Percentiles rank a stretch among this genome's conserved stretches.
Conservation (phyloP, 306 rosid species). For the Prinsepia uniflora region DNA sequence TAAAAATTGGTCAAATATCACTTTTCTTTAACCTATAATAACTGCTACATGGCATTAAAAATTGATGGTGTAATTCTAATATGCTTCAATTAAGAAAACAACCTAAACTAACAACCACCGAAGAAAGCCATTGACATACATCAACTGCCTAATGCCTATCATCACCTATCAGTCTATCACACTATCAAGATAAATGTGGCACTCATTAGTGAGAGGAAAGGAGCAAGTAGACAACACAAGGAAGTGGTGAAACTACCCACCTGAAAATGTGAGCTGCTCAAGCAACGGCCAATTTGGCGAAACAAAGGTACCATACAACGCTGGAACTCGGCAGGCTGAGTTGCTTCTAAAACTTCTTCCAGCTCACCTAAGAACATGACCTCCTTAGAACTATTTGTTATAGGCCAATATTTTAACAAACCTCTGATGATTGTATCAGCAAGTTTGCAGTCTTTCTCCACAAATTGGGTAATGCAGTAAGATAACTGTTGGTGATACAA, state of each 20-base stretch:
- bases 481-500: constrained; percentile 96
- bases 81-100: neutral
- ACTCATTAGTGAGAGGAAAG: constrained; percentile 10
- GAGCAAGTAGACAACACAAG: constrained; percentile 17
- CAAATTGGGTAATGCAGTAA: constrained; percentile 89
- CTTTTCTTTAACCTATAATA: neutral
- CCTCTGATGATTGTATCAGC: constrained; percentile 94
- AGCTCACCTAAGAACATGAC: constrained; percentile 97
- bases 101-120: neutral
- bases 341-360: constrained; percentile 95
- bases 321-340: constrained; percentile 91
- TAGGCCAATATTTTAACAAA: constrained; percentile 89
- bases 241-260: constrained; percentile 40
- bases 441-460: constrained; percentile 97
- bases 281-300: constrained; percentile 71
- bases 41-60: neutral
- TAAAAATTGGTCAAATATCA: neutral
- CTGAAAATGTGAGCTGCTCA: constrained; percentile 98
- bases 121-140: neutral
- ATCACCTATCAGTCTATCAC: neutral
- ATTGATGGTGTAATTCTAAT: neutral
- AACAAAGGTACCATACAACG: constrained; percentile 86
- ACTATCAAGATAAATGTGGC: constrained; percentile 12
- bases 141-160: neutral
- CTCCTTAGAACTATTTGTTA: constrained; percentile 96